These are phyloP conservation scores for Rhizopus arrhizus DNA, from an alignment of 371 early-diverging fungal species.

Conservation along the genomic window DNA sequence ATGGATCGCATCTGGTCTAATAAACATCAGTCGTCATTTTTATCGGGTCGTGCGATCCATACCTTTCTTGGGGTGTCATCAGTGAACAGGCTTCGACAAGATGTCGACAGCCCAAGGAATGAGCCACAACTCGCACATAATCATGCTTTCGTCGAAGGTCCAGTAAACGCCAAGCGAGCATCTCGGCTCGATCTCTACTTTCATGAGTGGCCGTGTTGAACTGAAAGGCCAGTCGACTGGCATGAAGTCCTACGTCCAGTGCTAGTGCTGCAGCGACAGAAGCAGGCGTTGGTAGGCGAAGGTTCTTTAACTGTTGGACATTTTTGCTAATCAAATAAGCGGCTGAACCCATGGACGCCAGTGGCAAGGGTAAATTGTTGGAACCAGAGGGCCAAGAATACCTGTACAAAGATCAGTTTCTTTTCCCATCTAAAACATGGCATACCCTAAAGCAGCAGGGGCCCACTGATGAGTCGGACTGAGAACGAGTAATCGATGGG, in stretches of 20 bases:
- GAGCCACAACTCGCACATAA: slow-evolving; percentile 47
- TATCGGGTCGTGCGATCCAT: background rate
- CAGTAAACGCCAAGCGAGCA: slow-evolving; percentile 48
- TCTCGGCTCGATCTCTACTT: slow-evolving; percentile 50
- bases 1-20: slow-evolving; percentile 51
- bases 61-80: slow-evolving; percentile 42
- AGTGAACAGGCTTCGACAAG: slow-evolving; percentile 50
- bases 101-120: slow-evolving; percentile 54
- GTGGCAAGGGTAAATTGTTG: slow-evolving; percentile 42
- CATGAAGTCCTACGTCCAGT: slow-evolving; percentile 45
- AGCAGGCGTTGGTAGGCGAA: slow-evolving; percentile 44
- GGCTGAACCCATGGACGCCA: slow-evolving; percentile 46
- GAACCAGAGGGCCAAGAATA: slow-evolving; percentile 58
- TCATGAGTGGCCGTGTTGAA: slow-evolving; percentile 39
- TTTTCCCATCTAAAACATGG: background rate
- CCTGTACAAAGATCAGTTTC: slow-evolving; percentile 12
- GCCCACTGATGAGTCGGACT: slow-evolving; percentile 45
- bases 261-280: slow-evolving; percentile 43
- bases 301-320: slow-evolving; percentile 33
- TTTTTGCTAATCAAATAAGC: slow-evolving; percentile 39
- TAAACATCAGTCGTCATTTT: slow-evolving; percentile 1
- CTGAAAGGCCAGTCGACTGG: slow-evolving; percentile 45
- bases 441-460: slow-evolving; percentile 48
- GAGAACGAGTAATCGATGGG: slow-evolving; percentile 47
- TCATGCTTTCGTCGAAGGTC: slow-evolving; percentile 43